Evolutionary conservation across 2,329 filamentous ascomycete species (phyloP).

Genomic region (Nemania sp.): DNA sequence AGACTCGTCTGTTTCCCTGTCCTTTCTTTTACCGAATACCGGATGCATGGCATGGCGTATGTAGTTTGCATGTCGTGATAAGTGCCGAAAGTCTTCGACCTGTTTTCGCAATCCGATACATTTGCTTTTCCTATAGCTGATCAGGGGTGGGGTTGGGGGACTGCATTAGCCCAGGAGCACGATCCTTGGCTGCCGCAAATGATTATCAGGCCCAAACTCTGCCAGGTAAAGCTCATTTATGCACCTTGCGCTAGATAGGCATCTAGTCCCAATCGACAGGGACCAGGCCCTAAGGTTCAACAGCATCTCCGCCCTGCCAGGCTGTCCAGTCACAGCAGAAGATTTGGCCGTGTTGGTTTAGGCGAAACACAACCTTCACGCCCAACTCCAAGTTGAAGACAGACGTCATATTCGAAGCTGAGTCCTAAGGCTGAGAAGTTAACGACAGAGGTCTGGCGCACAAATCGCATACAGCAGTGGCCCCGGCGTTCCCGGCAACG

Average conservation of each 20-base stretch:
- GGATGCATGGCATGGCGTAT: slow-evolving; percentile 5
- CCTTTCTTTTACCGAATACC: slow-evolving; percentile 12
- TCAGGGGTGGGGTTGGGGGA: slow-evolving; percentile 20
- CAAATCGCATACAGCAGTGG: not conserved
- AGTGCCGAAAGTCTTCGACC: slow-evolving; percentile 10
- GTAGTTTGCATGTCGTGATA: slow-evolving; percentile 18
- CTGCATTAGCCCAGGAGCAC: slow-evolving; percentile 23
- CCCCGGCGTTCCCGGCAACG: not conserved
- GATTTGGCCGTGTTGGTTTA: slow-evolving; percentile 4
- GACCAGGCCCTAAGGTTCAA: slow-evolving; percentile 17
- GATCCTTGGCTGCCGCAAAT: slow-evolving; percentile 17
- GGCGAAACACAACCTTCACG: slow-evolving; percentile 5
- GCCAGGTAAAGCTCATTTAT: slow-evolving; percentile 9
- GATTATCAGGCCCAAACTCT: slow-evolving; percentile 21
- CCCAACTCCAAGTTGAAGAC: slow-evolving; percentile 4
- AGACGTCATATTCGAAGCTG: not conserved
- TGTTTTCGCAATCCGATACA: slow-evolving; percentile 19
- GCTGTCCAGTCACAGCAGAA: slow-evolving; percentile 10
- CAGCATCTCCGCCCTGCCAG: slow-evolving; percentile 6
- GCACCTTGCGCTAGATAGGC: not conserved
- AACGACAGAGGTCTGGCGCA: slow-evolving; percentile 6
- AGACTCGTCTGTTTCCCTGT: slow-evolving; percentile 16
- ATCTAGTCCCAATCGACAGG: slow-evolving; percentile 15
- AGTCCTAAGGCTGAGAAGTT: not conserved
- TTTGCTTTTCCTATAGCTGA: slow-evolving; percentile 26